These are phyloP conservation scores for Hypoxylon sp. DNA, from an alignment of 2,329 filamentous ascomycete species.

Conservation along the genomic window DNA sequence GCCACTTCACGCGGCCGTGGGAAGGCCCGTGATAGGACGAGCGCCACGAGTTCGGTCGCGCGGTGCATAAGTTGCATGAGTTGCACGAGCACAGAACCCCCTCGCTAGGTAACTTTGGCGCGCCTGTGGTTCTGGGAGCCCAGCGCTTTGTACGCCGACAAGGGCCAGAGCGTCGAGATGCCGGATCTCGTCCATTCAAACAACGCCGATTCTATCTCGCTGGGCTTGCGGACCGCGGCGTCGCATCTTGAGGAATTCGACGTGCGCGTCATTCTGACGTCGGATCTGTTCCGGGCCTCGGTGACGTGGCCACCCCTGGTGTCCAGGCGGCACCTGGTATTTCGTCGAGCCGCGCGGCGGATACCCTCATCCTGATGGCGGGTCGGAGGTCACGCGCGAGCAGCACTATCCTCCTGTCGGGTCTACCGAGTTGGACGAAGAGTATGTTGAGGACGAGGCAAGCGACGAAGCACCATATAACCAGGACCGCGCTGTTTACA, in stretches of 20 bases:
- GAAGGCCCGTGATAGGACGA: slow-evolving; percentile 41
- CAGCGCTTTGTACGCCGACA: slow-evolving; percentile 14
- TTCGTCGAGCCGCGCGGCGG: slow-evolving; percentile 39
- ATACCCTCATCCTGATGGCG: slow-evolving; percentile 32
- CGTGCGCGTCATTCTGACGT: slow-evolving; percentile 38
- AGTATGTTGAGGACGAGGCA: slow-evolving; percentile 21
- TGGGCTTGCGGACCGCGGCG: slow-evolving; percentile 19
- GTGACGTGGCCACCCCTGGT: slow-evolving; percentile 37
- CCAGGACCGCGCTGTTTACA: not conserved
- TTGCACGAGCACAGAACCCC: slow-evolving; percentile 28
- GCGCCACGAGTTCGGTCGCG: slow-evolving; percentile 38
- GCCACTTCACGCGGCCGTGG: slow-evolving; percentile 32
- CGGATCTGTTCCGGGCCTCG: slow-evolving; percentile 34
- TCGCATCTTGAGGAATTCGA: slow-evolving; percentile 40
- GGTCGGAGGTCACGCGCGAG: slow-evolving; percentile 33
- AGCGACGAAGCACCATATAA: slow-evolving; percentile 3
- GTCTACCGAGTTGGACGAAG: slow-evolving; percentile 30
- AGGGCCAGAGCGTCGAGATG: slow-evolving; percentile 34
- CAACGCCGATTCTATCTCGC: slow-evolving; percentile 29
- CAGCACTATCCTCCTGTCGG: slow-evolving; percentile 27
- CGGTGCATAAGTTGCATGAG: slow-evolving; percentile 17
- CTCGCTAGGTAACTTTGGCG: slow-evolving; percentile 31
- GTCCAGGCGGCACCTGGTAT: slow-evolving; percentile 42
- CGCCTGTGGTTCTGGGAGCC: slow-evolving; percentile 41
- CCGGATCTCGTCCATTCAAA: slow-evolving; percentile 37